Conservation (phyloP, 2,329 filamentous ascomycete genomes). For the Plectosphaerella cucumerina region DNA sequence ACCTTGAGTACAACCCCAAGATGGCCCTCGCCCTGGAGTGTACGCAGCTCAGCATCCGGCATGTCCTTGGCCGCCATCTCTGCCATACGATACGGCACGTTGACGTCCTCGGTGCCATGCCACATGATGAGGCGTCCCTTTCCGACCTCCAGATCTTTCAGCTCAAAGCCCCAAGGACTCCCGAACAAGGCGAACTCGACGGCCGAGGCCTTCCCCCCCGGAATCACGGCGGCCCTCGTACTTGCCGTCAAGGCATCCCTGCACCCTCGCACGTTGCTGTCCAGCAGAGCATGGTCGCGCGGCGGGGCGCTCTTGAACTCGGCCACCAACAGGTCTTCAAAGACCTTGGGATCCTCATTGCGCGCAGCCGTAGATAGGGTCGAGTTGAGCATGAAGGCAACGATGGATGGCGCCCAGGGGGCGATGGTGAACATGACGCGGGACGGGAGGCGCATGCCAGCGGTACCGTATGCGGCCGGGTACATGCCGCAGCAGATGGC, state of each 20-base stretch:
- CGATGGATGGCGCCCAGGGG: conserved; percentile 13
- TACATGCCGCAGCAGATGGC: conserved; percentile 29
- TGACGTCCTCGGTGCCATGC: conserved; percentile 26
- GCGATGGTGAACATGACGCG: conserved; percentile 13
- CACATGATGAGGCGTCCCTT: conserved; percentile 20
- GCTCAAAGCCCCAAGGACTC: conserved; percentile 22
- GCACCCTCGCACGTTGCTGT: conserved; percentile 21
- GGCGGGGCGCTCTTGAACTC: conserved; percentile 3
- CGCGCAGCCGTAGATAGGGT: conserved; percentile 11
- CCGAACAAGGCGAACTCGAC: conserved; percentile 22
- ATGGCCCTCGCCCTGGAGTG: neutral
- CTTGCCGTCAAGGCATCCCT: conserved; percentile 16
- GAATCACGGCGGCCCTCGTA: conserved; percentile 18
- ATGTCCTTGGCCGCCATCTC: neutral
- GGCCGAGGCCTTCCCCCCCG: conserved; percentile 18
- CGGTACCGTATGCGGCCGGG: conserved; percentile 7
- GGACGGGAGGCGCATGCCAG: conserved; percentile 18
- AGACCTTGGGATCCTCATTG: conserved; percentile 6
- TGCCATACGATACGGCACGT: conserved; percentile 23
- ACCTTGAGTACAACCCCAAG: neutral
- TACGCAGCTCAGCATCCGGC: neutral
- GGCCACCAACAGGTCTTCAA: conserved; percentile 1
- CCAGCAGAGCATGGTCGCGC: conserved; percentile 13
- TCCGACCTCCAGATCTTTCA: conserved; percentile 21
- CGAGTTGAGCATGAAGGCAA: conserved; percentile 19